Base-by-base conservation (phyloP, 2,329 filamentous ascomycete genomes). In the Verticillium longisporum region DNA sequence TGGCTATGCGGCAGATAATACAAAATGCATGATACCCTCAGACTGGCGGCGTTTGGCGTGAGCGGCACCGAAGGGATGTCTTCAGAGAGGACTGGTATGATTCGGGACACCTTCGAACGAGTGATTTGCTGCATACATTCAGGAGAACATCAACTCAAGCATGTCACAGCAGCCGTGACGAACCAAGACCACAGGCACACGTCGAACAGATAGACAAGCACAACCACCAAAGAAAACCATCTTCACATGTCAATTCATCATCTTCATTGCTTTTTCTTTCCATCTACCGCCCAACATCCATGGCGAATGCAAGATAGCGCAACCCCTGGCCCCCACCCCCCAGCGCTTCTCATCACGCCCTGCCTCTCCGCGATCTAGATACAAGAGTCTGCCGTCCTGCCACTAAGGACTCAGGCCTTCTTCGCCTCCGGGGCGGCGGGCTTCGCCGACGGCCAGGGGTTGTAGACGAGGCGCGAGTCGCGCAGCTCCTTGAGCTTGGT, bases 401-500 rank as follows among this genome's bases (percentile, higher is more conserved):
- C 3, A 26, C 26, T 26, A 2, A 26, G 26, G 14, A 13, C n/a
- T 50, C 21, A 50, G 21, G 60, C 55, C 61, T 66, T 62, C 61
- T 50, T 26, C 41, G 65, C 66, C 61, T 68, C 68, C 61, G 61
- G 65, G 6, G 55, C 38, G 9, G 61, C 64, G 54, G 57, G 37
- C 59, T 66, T 66, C 11, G 60, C 60, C 32, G 50, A 1, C 72
- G 73, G 41, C 41, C 41, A 50, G 41, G 41, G 41, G 69, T 75
- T 75, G 60, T 74, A 74, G 55, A 65, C 69, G 26, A 67, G 72
- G 64, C 77, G 73, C 68, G 84, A 81, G 60, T 75, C 74, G 68
- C 82, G 79, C 61, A 87, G 75, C 69, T 77, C 76, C 58, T 75
- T 67, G 63, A 86, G 76, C 71, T 85, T 84, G 66, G 82, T 76